Evolutionary conservation across 805 yeast species (phyloP).

Genomic region (Wickerhamiella allomyrinae): DNA sequence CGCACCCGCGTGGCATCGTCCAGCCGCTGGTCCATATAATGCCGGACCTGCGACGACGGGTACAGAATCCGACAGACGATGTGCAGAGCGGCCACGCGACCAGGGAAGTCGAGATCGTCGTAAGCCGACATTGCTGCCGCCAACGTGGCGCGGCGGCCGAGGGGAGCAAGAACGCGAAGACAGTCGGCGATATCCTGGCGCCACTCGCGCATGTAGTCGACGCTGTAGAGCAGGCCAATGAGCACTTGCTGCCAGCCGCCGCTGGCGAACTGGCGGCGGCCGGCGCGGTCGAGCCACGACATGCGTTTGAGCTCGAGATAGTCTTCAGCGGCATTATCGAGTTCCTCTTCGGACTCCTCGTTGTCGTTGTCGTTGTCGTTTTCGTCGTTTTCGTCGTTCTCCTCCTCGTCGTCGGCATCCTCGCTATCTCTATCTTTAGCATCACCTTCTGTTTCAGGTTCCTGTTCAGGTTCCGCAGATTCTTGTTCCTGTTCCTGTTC

Average conservation of each 20-base stretch:
- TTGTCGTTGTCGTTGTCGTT: slow-evolving; percentile 10
- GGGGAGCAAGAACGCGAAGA: slow-evolving; percentile 44
- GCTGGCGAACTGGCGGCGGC: slow-evolving; percentile 59
- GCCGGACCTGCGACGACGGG: slow-evolving; percentile 44
- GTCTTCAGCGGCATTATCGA: slow-evolving; percentile 2
- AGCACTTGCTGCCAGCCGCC: slow-evolving; percentile 76
- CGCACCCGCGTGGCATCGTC: slow-evolving; percentile 49
- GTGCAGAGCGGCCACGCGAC: slow-evolving; percentile 43
- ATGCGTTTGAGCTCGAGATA: slow-evolving; percentile 2
- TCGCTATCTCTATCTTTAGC: slow-evolving; percentile 13
- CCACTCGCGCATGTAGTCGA: slow-evolving; percentile 44
- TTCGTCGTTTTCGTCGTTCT: slow-evolving; percentile 9
- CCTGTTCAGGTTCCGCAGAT: slow-evolving; percentile 17
- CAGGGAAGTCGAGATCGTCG: slow-evolving; percentile 36
- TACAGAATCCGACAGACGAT: slow-evolving; percentile 51
- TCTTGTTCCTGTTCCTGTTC: slow-evolving; percentile 17
- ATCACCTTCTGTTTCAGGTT: slow-evolving; percentile 19
- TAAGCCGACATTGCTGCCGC: slow-evolving; percentile 40
- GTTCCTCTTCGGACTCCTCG: slow-evolving; percentile 3
- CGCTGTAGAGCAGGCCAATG: slow-evolving; percentile 53
- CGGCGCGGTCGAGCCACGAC: slow-evolving; percentile 63
- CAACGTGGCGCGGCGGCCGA: slow-evolving; percentile 32
- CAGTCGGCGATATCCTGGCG: slow-evolving; percentile 35
- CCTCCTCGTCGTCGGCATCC: slow-evolving; percentile 24
- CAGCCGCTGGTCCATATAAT: slow-evolving; percentile 50